These are phyloP conservation scores for Penstemon barbatus DNA, from an alignment of 257 asterid species.

Conservation along the genomic window DNA sequence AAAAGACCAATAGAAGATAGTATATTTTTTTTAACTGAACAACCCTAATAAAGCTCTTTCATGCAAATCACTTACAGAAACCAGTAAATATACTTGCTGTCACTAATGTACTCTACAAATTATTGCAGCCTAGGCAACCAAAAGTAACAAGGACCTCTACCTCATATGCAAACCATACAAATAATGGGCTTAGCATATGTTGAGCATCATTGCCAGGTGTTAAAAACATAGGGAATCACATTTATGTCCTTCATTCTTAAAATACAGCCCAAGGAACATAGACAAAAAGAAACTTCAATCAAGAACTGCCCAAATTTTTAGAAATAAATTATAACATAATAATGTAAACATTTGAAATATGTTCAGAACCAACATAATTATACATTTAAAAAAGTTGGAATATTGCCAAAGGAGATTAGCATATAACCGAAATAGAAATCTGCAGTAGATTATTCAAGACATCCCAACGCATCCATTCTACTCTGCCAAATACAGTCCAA, in stretches of 20 bases:
- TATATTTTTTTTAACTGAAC: background rate
- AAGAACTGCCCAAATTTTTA: background rate
- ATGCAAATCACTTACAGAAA: background rate
- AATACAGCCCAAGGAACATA: background rate
- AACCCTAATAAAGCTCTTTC: background rate
- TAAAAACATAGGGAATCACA: background rate
- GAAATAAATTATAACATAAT: too few relatives aligned
- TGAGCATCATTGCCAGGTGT: background rate
- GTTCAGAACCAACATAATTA: too few relatives aligned
- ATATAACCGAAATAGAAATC: too few relatives aligned
- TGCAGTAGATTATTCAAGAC: too few relatives aligned
- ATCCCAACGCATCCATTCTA: too few relatives aligned
- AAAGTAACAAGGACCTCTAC: background rate
- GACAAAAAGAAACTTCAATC: background rate
- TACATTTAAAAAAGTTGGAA: too few relatives aligned
- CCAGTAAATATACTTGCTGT: background rate
- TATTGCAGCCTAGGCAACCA: background rate
- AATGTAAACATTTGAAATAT: too few relatives aligned
- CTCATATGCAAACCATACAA: background rate
- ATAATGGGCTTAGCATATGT: background rate
- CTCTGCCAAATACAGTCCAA: background rate
- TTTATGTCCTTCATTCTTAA: background rate
- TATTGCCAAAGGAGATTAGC: too few relatives aligned
- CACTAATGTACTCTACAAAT: slow-evolving; percentile 3
- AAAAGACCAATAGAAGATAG: background rate